Evolutionary conservation across 768 basidiomycete genomes (phyloP).

Genomic region (Macrolepiota fuliginosa): DNA sequence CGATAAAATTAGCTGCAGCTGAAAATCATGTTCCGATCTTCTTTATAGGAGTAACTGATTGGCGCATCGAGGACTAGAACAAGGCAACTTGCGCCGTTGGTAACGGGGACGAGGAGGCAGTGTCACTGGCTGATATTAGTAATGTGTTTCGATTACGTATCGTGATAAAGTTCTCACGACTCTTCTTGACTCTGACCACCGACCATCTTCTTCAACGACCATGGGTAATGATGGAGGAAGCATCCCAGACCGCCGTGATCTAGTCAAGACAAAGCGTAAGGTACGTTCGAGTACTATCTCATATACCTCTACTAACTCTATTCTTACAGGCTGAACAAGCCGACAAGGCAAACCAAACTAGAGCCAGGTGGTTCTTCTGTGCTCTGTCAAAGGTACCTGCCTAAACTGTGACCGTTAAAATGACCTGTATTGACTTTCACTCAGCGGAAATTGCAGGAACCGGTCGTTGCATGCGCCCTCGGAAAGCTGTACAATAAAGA

Average conservation of each 20-base stretch:
- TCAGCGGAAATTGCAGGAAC: constrained; percentile 82
- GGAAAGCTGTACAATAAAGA: constrained; percentile 98
- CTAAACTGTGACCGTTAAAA: too few relatives aligned
- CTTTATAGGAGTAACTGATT: too few relatives aligned
- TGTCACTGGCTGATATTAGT: background rate
- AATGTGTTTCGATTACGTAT: background rate
- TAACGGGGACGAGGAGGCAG: background rate
- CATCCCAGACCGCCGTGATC: constrained; percentile 79
- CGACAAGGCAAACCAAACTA: constrained; percentile 86
- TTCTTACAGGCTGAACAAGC: constrained; percentile 69
- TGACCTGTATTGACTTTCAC: background rate
- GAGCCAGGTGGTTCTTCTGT: constrained; percentile 90
- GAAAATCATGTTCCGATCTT: background rate
- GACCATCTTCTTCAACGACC: constrained; percentile 3
- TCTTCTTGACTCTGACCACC: background rate
- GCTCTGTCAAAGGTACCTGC: constrained; percentile 85
- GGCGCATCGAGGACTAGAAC: background rate
- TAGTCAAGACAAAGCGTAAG: constrained; percentile 73
- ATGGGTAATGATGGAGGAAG: constrained; percentile 93
- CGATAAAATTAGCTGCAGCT: background rate
- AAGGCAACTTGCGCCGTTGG: background rate
- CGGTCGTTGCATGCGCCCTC: constrained; percentile 86
- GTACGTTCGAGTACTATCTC: constrained; percentile 26
- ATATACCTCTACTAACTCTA: constrained; percentile 3
- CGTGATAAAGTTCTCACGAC: background rate